A percentile compares a stretch with the other conserved stretches of the same genome.
phyloP scores from a whole-genome alignment of 164 flowering plant genomes.

The Stephania japonica region DNA sequence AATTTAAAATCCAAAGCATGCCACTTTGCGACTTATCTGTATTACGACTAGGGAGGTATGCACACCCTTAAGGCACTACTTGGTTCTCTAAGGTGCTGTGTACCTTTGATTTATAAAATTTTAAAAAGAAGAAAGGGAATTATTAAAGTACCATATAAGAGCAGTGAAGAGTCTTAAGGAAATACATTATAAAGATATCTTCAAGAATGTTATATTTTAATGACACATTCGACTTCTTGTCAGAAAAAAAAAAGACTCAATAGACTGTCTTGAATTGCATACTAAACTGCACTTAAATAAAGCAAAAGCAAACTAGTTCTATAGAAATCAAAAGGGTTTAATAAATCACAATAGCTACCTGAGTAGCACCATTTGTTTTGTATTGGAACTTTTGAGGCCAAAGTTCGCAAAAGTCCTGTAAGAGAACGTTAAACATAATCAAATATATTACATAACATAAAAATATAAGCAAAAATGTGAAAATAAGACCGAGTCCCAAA shows the following conservation, averaged over 20 bases:
- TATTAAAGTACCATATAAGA: not conserved
- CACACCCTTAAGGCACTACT: no score
- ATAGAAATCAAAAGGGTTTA: not conserved
- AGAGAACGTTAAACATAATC: not conserved
- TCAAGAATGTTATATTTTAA: not conserved
- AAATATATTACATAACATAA: not conserved
- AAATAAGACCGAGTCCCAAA: not conserved
- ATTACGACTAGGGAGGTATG: no score
- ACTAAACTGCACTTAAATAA: not conserved
- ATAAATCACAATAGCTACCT: conserved; percentile 23
- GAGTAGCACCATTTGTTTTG: conserved; percentile 58
- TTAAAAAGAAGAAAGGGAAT: no score
- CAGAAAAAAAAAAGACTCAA: no score
- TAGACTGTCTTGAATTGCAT: not conserved
- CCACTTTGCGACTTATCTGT: no score
- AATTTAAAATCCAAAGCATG: no score
- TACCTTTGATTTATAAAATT: no score
- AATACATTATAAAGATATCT: not conserved
- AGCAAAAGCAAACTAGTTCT: not conserved
- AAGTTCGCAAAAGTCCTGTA: conserved; percentile 49
- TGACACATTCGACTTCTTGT: no score
- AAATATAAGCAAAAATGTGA: not conserved
- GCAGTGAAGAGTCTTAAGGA: not conserved
- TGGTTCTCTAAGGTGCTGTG: no score
- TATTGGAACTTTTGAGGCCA: conserved; percentile 53